Conservation (phyloP, 257 asterid species). For the Solanum arcanum region DNA sequence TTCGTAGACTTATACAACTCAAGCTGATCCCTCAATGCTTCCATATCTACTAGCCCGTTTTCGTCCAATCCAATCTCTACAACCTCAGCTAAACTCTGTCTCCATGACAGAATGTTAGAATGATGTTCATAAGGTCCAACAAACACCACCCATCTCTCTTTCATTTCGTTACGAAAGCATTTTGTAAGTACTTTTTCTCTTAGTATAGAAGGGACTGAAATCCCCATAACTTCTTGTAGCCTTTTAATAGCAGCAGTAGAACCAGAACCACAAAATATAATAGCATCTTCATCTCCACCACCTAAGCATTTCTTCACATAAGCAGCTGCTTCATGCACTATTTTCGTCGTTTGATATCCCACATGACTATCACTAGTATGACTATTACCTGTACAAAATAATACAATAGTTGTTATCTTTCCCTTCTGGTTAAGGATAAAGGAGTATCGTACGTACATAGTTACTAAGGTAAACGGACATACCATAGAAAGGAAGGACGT, state of each 20-base stretch:
- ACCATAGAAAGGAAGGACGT: slow-evolving; percentile 46
- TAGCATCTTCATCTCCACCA: slow-evolving; percentile 16
- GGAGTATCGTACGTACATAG: not conserved
- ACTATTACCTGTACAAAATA: slow-evolving; percentile 4
- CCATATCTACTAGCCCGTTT: slow-evolving; percentile 24
- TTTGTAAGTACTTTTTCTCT: slow-evolving; percentile 21
- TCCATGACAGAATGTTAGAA: slow-evolving; percentile 46
- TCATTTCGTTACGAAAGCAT: not conserved
- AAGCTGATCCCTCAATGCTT: slow-evolving; percentile 12
- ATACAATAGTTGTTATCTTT: not conserved
- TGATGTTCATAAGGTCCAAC: slow-evolving; percentile 57
- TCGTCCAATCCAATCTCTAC: slow-evolving; percentile 41
- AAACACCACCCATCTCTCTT: slow-evolving; percentile 40
- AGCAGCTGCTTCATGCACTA: slow-evolving; percentile 19
- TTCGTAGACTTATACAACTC: slow-evolving; percentile 7
- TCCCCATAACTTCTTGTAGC: slow-evolving; percentile 46
- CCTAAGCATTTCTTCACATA: slow-evolving; percentile 45
- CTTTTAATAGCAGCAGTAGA: slow-evolving; percentile 45
- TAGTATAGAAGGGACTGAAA: slow-evolving; percentile 20
- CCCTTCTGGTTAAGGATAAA: not conserved
- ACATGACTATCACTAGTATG: slow-evolving; percentile 45
- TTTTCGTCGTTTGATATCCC: slow-evolving; percentile 24
- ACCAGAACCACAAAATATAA: slow-evolving; percentile 1
- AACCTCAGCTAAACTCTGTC: slow-evolving; percentile 46
- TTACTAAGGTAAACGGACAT: not conserved